Conservation (phyloP, 2,329 filamentous ascomycete genomes). For the Pseudogymnoascus destructans region DNA sequence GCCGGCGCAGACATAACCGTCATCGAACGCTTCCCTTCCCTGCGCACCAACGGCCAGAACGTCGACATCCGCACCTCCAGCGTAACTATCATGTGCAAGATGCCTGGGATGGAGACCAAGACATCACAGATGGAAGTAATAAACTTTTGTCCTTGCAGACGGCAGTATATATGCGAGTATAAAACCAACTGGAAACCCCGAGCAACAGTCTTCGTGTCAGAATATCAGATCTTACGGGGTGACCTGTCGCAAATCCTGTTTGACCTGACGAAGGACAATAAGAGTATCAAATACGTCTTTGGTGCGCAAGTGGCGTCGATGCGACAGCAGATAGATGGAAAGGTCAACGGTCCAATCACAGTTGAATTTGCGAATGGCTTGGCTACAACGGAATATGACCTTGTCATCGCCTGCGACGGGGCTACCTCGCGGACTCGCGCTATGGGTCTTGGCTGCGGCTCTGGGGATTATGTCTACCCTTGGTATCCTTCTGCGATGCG, state of each 20-base stretch:
- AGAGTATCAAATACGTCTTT: slow-evolving; percentile 22
- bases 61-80: slow-evolving; percentile 26
- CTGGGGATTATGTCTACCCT: slow-evolving; percentile 28
- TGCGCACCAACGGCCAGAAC: slow-evolving; percentile 34
- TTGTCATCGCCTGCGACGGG: slow-evolving; percentile 38
- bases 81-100: slow-evolving; percentile 29
- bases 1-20: slow-evolving; percentile 28
- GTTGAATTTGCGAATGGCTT: slow-evolving; percentile 31
- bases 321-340: slow-evolving; percentile 22
- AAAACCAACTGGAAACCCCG: slow-evolving; percentile 26
- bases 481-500: slow-evolving; percentile 30
- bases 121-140: slow-evolving; percentile 32
- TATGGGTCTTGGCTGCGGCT: slow-evolving; percentile 30
- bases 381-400: slow-evolving; percentile 30
- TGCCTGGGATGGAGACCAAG: slow-evolving; percentile 29
- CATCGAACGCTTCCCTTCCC: slow-evolving; percentile 28
- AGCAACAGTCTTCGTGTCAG: slow-evolving; percentile 30
- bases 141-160: slow-evolving; percentile 28
- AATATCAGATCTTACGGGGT: slow-evolving; percentile 30
- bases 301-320: slow-evolving; percentile 29
- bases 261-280: slow-evolving; percentile 28
- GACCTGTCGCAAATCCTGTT: slow-evolving; percentile 32
- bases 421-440: slow-evolving; percentile 34
- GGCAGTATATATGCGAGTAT: slow-evolving; percentile 29
- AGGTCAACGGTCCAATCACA: slow-evolving; percentile 18